Base-by-base conservation (phyloP, 129 eudicot genomes). In the Flaveria robusta region DNA sequence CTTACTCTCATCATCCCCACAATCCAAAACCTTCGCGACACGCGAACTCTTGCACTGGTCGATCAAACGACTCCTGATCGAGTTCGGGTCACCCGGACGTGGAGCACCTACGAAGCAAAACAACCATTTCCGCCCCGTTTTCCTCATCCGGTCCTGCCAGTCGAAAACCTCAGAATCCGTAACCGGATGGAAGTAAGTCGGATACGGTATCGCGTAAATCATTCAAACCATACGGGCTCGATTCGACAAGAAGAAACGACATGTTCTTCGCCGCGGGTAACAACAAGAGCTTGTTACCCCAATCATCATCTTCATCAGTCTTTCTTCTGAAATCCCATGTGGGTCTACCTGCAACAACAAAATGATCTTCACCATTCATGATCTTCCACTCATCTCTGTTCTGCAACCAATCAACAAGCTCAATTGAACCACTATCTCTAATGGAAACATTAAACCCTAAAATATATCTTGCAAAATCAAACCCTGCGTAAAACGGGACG, bases 41-140 rank as follows among this genome's bases (percentile, higher is more conserved):
- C 79, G 66, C 0, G 96, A 81, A 2, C 66, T 65, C 82, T 56
- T 80, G 83, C 97, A 92, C 37, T 92, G 89, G 9, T 81, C 84
- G 5, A 92, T 92, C 49, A 92, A 82, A 79, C 81, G 86, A 24
- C 89, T 92, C 79, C 96, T 77, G 23, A 92, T 87, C 6, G 92
- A 92, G 71, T 82, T 75, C 15, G 79, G 86, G 49, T 85, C 78
- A 15, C 45, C 83, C 0, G 96, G 97, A 1, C 96, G 87, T 7
- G 96, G 96, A 13, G 92, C 96, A 26, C 97, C 96, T 0, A 87
- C 96, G 70, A 92, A 92, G 55, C 91, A 80, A 72, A 92, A 92
- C 5, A 92, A 90, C 81, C 83, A 84, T 51, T 82, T 83, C 23
- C 96, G 23, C 31, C 84, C 83, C 41, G 78, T 58, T 15, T 86